These are phyloP conservation scores for Epichloe gansuensis DNA, from an alignment of 2,329 filamentous ascomycete species.

Conservation along the genomic window DNA sequence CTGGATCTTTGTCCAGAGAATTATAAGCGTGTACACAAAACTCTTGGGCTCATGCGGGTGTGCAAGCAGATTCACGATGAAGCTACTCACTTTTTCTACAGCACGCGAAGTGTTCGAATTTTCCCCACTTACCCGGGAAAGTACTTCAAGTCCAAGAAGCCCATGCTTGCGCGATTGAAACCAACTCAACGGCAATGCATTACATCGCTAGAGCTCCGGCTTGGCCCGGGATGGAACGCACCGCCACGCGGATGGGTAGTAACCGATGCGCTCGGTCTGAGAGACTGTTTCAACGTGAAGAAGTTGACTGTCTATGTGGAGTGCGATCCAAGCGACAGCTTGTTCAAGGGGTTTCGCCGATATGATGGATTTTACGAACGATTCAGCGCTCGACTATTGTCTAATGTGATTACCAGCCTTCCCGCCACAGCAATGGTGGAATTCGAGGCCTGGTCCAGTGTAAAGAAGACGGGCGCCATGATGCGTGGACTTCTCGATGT, in stretches of 20 bases:
- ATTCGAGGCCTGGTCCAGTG: constrained; percentile 57
- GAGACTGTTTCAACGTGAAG: constrained; percentile 46
- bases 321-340: constrained; percentile 54
- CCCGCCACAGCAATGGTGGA: constrained; percentile 46
- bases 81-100: constrained; percentile 54
- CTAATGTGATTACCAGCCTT: constrained; percentile 42
- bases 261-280: constrained; percentile 49
- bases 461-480: constrained; percentile 53
- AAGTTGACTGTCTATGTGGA: constrained; percentile 57
- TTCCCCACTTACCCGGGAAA: constrained; percentile 53
- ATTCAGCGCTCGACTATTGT: constrained; percentile 49
- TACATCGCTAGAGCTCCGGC: constrained; percentile 53
- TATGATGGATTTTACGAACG: constrained; percentile 57
- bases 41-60: constrained; percentile 48
- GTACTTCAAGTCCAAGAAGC: constrained; percentile 63
- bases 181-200: constrained; percentile 46
- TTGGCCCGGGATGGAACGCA: constrained; percentile 61
- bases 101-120: constrained; percentile 47
- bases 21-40: constrained; percentile 46
- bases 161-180: constrained; percentile 55
- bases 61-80: constrained; percentile 51
- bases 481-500: constrained; percentile 47
- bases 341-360: constrained; percentile 56
- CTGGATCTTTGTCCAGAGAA: constrained; percentile 58
- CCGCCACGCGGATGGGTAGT: constrained; percentile 62